phyloP scores from a whole-genome alignment of 1,139 yeast genomes.

The Wickerhamiella pararugosa region DNA sequence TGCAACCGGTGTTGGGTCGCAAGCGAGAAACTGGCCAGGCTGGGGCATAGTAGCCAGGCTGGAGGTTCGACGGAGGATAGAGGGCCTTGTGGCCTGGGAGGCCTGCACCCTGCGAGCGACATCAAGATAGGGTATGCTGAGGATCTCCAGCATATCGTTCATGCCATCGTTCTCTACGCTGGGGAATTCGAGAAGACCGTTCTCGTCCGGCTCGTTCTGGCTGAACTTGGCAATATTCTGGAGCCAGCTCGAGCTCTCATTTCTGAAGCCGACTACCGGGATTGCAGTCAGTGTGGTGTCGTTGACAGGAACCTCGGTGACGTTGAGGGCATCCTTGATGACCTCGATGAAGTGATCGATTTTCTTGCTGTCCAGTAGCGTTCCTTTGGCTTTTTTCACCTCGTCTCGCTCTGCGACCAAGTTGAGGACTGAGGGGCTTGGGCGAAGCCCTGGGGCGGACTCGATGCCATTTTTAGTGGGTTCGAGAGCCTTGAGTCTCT shows the following conservation, averaged over 20 bases:
- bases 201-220: background rate
- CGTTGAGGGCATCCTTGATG: conserved; percentile 10
- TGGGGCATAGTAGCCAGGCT: conserved; percentile 7
- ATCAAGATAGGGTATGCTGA: conserved; percentile 9
- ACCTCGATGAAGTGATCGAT: conserved; percentile 6
- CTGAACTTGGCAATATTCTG: conserved; percentile 1
- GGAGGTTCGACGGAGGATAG: conserved; percentile 7
- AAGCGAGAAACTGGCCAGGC: background rate
- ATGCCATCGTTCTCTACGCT: background rate
- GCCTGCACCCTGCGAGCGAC: background rate
- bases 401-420: conserved; percentile 6
- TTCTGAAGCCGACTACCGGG: conserved; percentile 6
- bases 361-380: background rate
- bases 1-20: conserved; percentile 17
- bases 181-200: background rate
- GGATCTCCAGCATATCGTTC: conserved; percentile 5
- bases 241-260: conserved; percentile 7
- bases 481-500: background rate
- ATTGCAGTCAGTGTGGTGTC: conserved; percentile 1
- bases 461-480: background rate
- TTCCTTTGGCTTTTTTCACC: conserved; percentile 2
- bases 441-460: background rate
- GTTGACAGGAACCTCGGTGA: conserved; percentile 9
- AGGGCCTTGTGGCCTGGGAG: conserved; percentile 2
- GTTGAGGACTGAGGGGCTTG: conserved; percentile 9